These are phyloP conservation scores for Venturia asperata DNA, from an alignment of 2,329 filamentous ascomycete genomes.

Conservation along the genomic window DNA sequence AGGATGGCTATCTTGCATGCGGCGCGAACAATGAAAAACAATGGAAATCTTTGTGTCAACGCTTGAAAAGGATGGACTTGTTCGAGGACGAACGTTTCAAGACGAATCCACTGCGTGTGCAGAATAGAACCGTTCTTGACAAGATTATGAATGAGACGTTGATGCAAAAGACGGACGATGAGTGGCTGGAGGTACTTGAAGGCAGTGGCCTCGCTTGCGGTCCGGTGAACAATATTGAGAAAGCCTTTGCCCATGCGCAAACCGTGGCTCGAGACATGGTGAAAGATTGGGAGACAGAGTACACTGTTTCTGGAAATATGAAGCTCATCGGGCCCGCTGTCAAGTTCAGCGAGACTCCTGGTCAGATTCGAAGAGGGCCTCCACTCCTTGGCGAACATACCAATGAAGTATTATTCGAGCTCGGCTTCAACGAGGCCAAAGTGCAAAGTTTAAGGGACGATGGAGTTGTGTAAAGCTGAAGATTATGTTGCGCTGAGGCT, in stretches of 20 bases:
- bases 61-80: conserved; percentile 26
- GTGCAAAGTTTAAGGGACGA: neutral
- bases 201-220: conserved; percentile 41
- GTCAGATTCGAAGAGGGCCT: neutral
- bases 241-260: conserved; percentile 41
- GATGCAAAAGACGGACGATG: conserved; percentile 32
- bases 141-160: conserved; percentile 33
- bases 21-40: conserved; percentile 34
- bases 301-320: conserved; percentile 6
- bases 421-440: neutral
- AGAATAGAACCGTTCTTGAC: conserved; percentile 31
- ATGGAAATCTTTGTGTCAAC: conserved; percentile 32
- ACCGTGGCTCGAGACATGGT: conserved; percentile 22
- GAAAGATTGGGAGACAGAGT: neutral
- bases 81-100: conserved; percentile 27
- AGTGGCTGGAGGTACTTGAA: conserved; percentile 38
- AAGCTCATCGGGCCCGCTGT: conserved; percentile 16
- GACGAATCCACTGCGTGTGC: conserved; percentile 28
- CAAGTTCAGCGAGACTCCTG: conserved; percentile 8
- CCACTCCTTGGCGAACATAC: conserved; percentile 16
- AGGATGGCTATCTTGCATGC: conserved; percentile 29
- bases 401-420: conserved; percentile 10
- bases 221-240: conserved; percentile 41
- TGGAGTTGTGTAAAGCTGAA: neutral
- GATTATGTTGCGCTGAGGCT: neutral